These are phyloP conservation scores for Cotoneaster glaucophyllus DNA, from an alignment of 306 rosid genomes.

Conservation along the genomic window DNA sequence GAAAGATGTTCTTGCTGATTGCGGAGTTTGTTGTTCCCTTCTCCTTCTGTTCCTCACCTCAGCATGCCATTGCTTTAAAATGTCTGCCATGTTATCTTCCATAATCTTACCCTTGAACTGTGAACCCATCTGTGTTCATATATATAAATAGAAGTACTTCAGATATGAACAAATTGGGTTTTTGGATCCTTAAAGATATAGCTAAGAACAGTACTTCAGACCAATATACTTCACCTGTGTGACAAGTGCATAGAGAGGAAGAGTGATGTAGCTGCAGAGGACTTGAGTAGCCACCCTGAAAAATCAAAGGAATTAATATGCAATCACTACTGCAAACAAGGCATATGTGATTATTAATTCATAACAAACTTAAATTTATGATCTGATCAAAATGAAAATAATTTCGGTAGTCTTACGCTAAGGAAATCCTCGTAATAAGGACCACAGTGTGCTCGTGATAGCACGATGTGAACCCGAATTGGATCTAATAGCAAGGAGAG, in stretches of 20 bases:
- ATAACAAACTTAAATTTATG: not conserved
- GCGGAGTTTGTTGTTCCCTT: constrained; percentile 2
- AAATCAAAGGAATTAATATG: not conserved
- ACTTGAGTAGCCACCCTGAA: constrained; percentile 28
- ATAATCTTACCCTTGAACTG: constrained; percentile 28
- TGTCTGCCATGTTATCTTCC: constrained; percentile 21
- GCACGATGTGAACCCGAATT: constrained; percentile 27
- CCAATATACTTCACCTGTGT: constrained; percentile 24
- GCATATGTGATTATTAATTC: not conserved
- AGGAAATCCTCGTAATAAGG: constrained; percentile 7
- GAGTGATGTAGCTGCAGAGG: constrained; percentile 37
- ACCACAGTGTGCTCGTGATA: constrained; percentile 8
- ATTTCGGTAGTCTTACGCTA: constrained; percentile 18
- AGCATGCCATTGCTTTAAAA: constrained; percentile 26
- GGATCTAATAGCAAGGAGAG: constrained; percentile 7
- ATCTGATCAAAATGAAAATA: not conserved
- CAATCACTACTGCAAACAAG: not conserved
- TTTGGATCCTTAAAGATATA: not conserved
- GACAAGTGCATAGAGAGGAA: constrained; percentile 40
- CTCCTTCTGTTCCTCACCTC: constrained; percentile 34
- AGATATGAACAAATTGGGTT: not conserved
- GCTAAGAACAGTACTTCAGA: not conserved
- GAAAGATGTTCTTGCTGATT: constrained; percentile 10
- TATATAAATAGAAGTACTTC: not conserved
- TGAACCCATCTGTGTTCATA: constrained; percentile 35